Conservation (phyloP, 225 moss, liverwort and hornwort species). For the Physcomitrium patens region DNA sequence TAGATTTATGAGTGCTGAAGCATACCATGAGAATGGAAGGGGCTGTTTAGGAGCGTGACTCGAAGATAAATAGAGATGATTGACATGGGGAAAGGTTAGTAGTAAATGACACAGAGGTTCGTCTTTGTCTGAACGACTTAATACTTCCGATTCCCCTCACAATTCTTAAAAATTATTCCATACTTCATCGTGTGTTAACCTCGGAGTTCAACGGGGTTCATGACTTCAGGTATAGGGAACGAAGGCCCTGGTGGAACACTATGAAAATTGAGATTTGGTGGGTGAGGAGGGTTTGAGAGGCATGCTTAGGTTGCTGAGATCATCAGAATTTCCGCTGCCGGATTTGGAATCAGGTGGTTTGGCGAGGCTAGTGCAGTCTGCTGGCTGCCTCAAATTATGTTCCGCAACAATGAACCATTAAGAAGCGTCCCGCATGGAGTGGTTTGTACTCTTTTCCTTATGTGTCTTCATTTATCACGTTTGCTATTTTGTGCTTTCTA, state of each 20-base stretch:
- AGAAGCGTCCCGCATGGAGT: constrained; percentile 57
- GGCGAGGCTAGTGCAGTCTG: constrained; percentile 54
- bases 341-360: constrained; percentile 45
- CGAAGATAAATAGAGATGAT: constrained; percentile 8
- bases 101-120: background rate
- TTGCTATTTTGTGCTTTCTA: background rate
- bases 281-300: constrained; percentile 44
- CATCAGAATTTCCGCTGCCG: constrained; percentile 42
- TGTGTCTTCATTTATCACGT: background rate
- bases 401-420: constrained; percentile 60
- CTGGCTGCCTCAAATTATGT: constrained; percentile 76
- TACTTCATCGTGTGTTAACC: constrained; percentile 11
- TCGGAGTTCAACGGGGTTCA: constrained; percentile 23
- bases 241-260: constrained; percentile 32
- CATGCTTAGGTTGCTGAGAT: constrained; percentile 40
- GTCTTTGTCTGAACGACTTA: constrained; percentile 12
- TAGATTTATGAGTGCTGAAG: constrained; percentile 16
- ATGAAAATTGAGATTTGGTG: constrained; percentile 37
- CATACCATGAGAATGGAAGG: background rate
- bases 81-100: background rate
- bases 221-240: constrained; percentile 33
- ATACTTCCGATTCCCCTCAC: background rate
- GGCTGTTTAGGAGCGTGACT: background rate
- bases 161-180: constrained; percentile 12
- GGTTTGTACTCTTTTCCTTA: constrained; percentile 38